Base-by-base conservation (phyloP, 2,329 filamentous ascomycete genomes). In the Rhinocladiella similis region DNA sequence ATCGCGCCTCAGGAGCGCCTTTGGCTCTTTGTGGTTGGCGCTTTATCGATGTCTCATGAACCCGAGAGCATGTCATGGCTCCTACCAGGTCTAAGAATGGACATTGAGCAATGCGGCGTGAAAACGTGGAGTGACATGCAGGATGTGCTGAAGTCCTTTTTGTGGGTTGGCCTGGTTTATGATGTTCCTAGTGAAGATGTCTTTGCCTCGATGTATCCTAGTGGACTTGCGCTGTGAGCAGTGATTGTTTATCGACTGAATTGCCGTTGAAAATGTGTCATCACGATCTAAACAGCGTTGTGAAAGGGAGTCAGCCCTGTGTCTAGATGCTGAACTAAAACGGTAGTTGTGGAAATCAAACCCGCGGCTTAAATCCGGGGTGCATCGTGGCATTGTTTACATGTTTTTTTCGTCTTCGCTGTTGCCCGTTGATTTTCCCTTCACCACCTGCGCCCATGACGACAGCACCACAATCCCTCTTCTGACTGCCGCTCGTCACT, bases 101-200 rank as follows among this genome's bases (percentile, higher is more conserved):
- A 45, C 25, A 47, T 38, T 14, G 47, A 43, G 6, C 19, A 6
- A 5, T 56, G 53, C 38, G 19, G 38, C 18, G 19, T 56, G 14
- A 41, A 36, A 2, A 53, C 47, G 27, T 60, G 54, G 57, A 47
- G 27, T 10, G 57, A 65, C 50, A 54, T 67, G 59, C 62, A 59
- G 33, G 56, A 57, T 0, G 52, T 68, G 7, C 36, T 72, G 47
- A 65, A 61, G 48, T 62, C 60, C 13, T 62, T 69, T 42, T 64
- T 72, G 63, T 73, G 71, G 69, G 66, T 72, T 47, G 62, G 52
- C 6, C 18, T 70, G 9, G 52, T 72, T 16, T 62, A 71, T 49
- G 69, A 72, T n/a, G 53, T 56, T 47, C 60, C 58, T 1, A 69
- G 68, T 12, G 63, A 67, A 59, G 46, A 56, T 4, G 29, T 69